These are phyloP conservation scores for Debaryomyces robertsiae DNA, from an alignment of 1,139 yeast species.

Conservation along the genomic window DNA sequence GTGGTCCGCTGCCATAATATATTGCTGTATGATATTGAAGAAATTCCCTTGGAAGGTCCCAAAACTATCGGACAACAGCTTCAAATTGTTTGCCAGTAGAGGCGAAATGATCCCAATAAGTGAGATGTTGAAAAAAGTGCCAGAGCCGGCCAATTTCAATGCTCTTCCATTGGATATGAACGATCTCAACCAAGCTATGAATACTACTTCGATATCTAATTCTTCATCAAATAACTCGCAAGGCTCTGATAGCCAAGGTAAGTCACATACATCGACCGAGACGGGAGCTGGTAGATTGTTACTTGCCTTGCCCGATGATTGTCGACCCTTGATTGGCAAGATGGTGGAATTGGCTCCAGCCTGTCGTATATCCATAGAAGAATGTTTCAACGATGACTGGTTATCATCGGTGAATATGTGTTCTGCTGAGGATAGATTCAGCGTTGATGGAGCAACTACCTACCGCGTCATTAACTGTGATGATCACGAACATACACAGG, in stretches of 20 bases:
- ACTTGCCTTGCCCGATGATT: slow-evolving; percentile 69
- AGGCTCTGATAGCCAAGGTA: slow-evolving; percentile 38
- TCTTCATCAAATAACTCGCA: slow-evolving; percentile 8
- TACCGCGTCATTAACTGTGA: slow-evolving; percentile 42
- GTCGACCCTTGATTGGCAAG: slow-evolving; percentile 63
- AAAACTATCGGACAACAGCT: slow-evolving; percentile 80
- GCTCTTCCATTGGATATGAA: slow-evolving; percentile 28
- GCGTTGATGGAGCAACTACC: slow-evolving; percentile 34
- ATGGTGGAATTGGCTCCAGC: slow-evolving; percentile 87
- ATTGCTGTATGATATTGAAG: slow-evolving; percentile 92
- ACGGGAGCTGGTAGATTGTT: slow-evolving; percentile 71
- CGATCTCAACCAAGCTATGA: slow-evolving; percentile 12
- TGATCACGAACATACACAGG: slow-evolving; percentile 82
- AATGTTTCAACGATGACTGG: slow-evolving; percentile 82
- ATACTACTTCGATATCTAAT: slow-evolving; percentile 13
- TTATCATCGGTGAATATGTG: slow-evolving; percentile 66
- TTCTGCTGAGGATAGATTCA: slow-evolving; percentile 49
- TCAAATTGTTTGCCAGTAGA: slow-evolving; percentile 61
- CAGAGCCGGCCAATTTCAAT: slow-evolving; percentile 31
- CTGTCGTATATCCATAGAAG: slow-evolving; percentile 81
- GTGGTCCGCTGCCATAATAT: slow-evolving; percentile 94
- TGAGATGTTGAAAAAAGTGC: slow-evolving; percentile 45
- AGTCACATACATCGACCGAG: slow-evolving; percentile 56
- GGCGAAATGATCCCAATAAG: slow-evolving; percentile 47
- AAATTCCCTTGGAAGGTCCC: slow-evolving; percentile 98